Conservation (phyloP, 805 yeast species). For the Cyberlindnera nakhonratchasimensis region DNA sequence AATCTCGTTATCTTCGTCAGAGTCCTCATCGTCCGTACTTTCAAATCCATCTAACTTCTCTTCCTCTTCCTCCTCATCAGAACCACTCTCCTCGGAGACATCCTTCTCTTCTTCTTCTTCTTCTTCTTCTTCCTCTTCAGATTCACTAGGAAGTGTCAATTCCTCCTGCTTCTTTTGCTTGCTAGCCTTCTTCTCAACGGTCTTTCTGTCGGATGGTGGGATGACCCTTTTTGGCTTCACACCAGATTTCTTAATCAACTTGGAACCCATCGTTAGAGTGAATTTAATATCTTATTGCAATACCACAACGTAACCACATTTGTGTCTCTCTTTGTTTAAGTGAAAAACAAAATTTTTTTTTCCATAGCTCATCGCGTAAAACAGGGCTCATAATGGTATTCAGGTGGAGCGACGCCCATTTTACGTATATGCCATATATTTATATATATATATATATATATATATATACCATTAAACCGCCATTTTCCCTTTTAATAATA, state of each 20-base stretch:
- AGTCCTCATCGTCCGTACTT: constrained; percentile 18
- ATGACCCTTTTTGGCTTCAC: constrained; percentile 22
- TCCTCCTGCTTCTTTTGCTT: constrained; percentile 23
- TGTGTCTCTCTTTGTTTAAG: too few species aligned
- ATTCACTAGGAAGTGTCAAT: constrained; percentile 28
- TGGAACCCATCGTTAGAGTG: constrained; percentile 23
- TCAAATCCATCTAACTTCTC: constrained; percentile 15
- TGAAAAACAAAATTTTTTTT: not conserved
- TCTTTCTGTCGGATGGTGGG: constrained; percentile 8
- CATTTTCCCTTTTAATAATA: too few species aligned
- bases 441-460: too few species aligned
- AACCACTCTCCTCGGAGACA: constrained; percentile 9
- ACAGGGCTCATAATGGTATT: constrained; percentile 5
- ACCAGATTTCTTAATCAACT: constrained; percentile 18
- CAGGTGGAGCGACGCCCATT: too few species aligned
- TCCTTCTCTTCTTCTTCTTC: constrained; percentile 13
- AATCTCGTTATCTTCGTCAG: constrained; percentile 30
- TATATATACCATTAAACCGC: too few species aligned
- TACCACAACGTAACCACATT: too few species aligned
- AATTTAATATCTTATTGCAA: too few species aligned
- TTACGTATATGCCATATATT: too few species aligned
- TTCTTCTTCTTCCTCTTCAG: constrained; percentile 26
- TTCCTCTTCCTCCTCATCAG: constrained; percentile 10
- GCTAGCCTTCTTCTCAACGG: constrained; percentile 3
- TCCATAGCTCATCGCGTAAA: not conserved